Conservation (phyloP, 805 yeast genomes). For the Blastobotrys attinorum region DNA sequence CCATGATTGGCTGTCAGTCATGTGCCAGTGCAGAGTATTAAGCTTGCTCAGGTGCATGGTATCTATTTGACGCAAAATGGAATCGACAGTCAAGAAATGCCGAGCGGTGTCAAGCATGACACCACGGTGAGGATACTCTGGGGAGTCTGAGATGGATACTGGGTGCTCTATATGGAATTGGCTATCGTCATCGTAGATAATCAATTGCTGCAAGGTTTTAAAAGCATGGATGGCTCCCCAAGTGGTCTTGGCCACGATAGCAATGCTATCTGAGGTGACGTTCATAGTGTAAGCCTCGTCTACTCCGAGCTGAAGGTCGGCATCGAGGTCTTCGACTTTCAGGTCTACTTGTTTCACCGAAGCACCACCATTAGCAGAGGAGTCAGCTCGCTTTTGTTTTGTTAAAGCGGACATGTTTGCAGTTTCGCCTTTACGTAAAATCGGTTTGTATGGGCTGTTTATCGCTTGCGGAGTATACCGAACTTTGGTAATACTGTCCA, state of each 20-base stretch:
- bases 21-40: slow-evolving; percentile 35
- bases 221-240: slow-evolving; percentile 39
- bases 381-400: too few relatives aligned
- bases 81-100: slow-evolving; percentile 25
- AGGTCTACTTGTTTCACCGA: slow-evolving; percentile 8
- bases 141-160: slow-evolving; percentile 29
- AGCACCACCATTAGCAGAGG: neutral
- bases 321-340: slow-evolving; percentile 19
- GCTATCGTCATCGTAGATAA: slow-evolving; percentile 10
- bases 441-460: slow-evolving; percentile 22
- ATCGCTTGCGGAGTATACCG: slow-evolving; percentile 30
- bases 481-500: slow-evolving; percentile 17
- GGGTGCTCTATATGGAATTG: slow-evolving; percentile 25
- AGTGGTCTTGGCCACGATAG: slow-evolving; percentile 28
- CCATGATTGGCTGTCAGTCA: slow-evolving; percentile 34
- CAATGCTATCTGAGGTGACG: slow-evolving; percentile 16
- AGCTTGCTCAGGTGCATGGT: slow-evolving; percentile 31
- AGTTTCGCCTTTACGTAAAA: too few relatives aligned
- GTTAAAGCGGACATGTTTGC: too few relatives aligned
- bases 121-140: slow-evolving; percentile 32
- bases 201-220: slow-evolving; percentile 35
- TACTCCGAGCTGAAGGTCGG: slow-evolving; percentile 33
- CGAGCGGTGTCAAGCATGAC: slow-evolving; percentile 32
- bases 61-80: slow-evolving; percentile 30
- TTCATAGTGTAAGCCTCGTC: slow-evolving; percentile 32